phyloP scores from a whole-genome alignment of 805 yeast species.

The Wickerhamiella sergipiensis region DNA sequence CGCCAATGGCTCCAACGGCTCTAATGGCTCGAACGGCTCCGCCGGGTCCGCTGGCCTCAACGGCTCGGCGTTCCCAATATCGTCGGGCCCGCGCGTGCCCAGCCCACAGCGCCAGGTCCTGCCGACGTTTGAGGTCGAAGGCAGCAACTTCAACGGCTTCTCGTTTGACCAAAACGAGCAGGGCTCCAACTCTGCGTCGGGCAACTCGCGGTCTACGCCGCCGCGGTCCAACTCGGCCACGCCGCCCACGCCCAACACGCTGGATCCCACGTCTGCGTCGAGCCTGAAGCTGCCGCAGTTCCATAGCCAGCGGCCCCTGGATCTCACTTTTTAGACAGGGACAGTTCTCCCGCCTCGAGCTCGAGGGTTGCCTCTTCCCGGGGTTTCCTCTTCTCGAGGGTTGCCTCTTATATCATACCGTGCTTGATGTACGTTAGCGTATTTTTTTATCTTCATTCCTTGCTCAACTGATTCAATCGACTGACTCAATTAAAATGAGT shows the following conservation, averaged over 20 bases:
- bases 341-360: too few relatives aligned
- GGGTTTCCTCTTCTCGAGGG: too few relatives aligned
- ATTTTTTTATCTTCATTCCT: not conserved
- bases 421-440: not conserved
- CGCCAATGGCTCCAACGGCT: not conserved
- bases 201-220: conserved; percentile 8
- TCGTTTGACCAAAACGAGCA: conserved; percentile 1
- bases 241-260: conserved; percentile 7
- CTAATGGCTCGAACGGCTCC: not conserved
- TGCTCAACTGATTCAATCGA: too few relatives aligned
- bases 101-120: not conserved
- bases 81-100: not conserved
- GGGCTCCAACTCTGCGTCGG: conserved; percentile 5
- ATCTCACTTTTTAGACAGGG: not conserved
- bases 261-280: not conserved
- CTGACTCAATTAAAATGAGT: too few relatives aligned
- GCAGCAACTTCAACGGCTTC: conserved; percentile 18
- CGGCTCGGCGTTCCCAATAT: not conserved
- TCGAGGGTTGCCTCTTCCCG: too few relatives aligned
- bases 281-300: not conserved
- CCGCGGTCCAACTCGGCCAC: conserved; percentile 9
- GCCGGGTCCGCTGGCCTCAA: not conserved
- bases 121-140: not conserved
- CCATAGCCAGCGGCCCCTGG: not conserved
- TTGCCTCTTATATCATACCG: not conserved